phyloP scores from a whole-genome alignment of 2,329 filamentous ascomycete species.

The Sporothrix sp. region DNA sequence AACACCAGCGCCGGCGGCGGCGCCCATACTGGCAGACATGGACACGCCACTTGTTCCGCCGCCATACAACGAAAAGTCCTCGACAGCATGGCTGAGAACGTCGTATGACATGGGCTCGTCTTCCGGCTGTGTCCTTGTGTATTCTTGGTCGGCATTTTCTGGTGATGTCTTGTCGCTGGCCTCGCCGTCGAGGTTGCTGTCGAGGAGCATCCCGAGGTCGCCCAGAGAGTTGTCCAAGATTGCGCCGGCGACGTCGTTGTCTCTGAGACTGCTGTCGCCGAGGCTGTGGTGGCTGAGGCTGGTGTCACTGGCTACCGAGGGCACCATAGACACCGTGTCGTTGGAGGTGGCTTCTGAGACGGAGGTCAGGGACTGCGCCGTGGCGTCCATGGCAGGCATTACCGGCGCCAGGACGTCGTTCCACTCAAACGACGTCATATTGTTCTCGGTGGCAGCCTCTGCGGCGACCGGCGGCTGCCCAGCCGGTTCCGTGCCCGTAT shows the following conservation, averaged over 20 bases:
- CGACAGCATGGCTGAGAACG: background rate
- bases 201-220: background rate
- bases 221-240: background rate
- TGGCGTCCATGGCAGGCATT: background rate
- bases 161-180: too few relatives aligned
- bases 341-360: background rate
- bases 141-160: too few relatives aligned
- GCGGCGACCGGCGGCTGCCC: too few relatives aligned
- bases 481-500: background rate
- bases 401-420: background rate
- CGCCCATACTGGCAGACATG: too few relatives aligned
- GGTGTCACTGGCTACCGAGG: background rate
- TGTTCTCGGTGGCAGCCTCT: too few relatives aligned
- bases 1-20: too few relatives aligned
- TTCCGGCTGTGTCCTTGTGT: background rate
- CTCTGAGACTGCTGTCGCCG: background rate
- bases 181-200: background rate
- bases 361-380: background rate
- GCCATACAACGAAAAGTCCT: background rate
- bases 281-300: background rate
- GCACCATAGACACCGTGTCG: background rate
- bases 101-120: slow-evolving; percentile 3
- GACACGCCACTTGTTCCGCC: background rate
- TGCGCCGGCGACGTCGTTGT: too few relatives aligned
- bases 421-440: too few relatives aligned